Percentiles rank a stretch among this genome's conserved stretches.
phyloP scores from a whole-genome alignment of 805 yeast genomes.

The Nakazawaea pomicola region DNA sequence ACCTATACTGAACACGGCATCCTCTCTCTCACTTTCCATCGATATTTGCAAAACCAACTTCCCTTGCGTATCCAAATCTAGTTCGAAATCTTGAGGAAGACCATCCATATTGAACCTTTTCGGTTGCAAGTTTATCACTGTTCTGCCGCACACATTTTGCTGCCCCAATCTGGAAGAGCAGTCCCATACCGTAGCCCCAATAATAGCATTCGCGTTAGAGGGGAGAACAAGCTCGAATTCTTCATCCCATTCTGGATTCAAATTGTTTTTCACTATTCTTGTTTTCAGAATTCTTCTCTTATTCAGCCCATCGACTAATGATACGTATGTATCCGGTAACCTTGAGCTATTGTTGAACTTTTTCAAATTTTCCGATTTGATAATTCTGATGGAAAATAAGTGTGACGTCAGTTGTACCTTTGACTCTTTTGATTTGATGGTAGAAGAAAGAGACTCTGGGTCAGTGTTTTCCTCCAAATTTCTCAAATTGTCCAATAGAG shows the following conservation, averaged over 20 bases:
- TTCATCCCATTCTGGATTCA: conserved; percentile 84
- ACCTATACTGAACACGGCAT: conserved; percentile 78
- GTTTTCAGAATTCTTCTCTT: conserved; percentile 65
- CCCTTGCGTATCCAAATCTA: conserved; percentile 68
- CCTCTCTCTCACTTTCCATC: conserved; percentile 74
- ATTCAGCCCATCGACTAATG: conserved; percentile 52
- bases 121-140: conserved; percentile 57
- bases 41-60: conserved; percentile 60
- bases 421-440: neutral
- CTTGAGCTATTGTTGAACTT: conserved; percentile 39
- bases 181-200: conserved; percentile 70
- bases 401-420: conserved; percentile 30
- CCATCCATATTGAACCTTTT: conserved; percentile 59
- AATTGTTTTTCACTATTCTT: conserved; percentile 50
- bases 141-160: conserved; percentile 64
- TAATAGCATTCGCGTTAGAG: conserved; percentile 33
- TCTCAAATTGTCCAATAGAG: conserved; percentile 41
- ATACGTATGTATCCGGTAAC: conserved; percentile 51
- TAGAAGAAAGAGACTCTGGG: conserved; percentile 36
- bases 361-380: conserved; percentile 57
- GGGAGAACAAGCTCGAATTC: conserved; percentile 52
- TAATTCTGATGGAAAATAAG: conserved; percentile 58
- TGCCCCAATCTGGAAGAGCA: conserved; percentile 42
- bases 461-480: conserved; percentile 52
- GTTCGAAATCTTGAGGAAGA: conserved; percentile 51